Conservation (phyloP, 192 early-diverging fungal genomes). For the Rhizoclosmatium sp. region DNA sequence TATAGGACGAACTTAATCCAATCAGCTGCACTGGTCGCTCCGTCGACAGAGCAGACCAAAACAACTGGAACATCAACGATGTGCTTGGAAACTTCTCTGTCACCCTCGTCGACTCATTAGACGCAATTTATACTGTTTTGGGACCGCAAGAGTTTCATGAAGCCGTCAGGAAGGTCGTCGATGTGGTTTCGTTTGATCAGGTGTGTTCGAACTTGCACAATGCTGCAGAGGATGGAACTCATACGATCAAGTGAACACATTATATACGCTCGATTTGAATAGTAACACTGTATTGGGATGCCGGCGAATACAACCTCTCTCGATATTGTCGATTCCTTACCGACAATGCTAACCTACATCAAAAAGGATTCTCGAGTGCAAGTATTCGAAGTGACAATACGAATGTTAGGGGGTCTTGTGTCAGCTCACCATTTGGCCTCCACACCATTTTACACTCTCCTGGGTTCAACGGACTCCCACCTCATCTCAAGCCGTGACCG, state of each 20-base stretch:
- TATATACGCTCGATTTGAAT: too few species aligned
- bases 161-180: constrained; percentile 67
- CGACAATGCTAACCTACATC: too few species aligned
- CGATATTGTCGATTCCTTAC: too few species aligned
- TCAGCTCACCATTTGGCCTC: constrained; percentile 86
- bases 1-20: constrained; percentile 88
- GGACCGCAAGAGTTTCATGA: constrained; percentile 71
- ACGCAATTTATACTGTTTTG: constrained; percentile 82
- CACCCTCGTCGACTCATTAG: constrained; percentile 93
- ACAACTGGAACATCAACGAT: constrained; percentile 82
- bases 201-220: too few species aligned
- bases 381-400: constrained; percentile 95
- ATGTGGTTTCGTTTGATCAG: constrained; percentile 77
- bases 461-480: neutral
- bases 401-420: constrained; percentile 86
- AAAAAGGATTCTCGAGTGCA: constrained; percentile 80
- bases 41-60: constrained; percentile 69
- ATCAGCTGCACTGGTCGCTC: constrained; percentile 79
- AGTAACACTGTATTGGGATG: too few species aligned
- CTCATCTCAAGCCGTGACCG: constrained; percentile 53
- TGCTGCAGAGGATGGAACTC: too few species aligned
- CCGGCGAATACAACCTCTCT: too few species aligned
- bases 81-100: constrained; percentile 94
- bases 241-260: too few species aligned
- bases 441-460: neutral